Evolutionary conservation across 2,329 filamentous ascomycete species (phyloP).

Genomic region (Claviceps lovelessii): DNA sequence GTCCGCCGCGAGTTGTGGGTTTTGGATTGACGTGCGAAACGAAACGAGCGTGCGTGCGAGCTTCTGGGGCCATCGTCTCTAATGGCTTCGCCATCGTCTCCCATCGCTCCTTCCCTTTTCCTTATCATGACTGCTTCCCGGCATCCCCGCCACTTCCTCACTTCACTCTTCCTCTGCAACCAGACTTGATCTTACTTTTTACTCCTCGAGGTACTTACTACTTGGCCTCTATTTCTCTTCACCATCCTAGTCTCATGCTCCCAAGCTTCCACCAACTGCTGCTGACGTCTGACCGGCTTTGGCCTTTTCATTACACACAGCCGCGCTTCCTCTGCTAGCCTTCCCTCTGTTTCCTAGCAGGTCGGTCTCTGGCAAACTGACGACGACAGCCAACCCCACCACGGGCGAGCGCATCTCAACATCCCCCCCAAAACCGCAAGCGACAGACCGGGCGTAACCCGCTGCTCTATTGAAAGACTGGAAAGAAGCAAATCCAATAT

Average conservation of each 20-base stretch:
- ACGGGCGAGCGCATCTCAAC: neutral
- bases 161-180: neutral
- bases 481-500: too few relatives aligned
- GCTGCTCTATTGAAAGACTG: neutral
- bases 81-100: neutral
- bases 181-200: neutral
- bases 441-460: neutral
- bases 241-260: neutral
- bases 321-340: too few relatives aligned
- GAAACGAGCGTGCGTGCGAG: neutral
- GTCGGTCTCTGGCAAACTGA: neutral
- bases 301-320: neutral
- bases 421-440: neutral
- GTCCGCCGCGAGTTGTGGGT: neutral
- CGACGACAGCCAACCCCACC: neutral
- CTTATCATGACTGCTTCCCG: slow-evolving; percentile 3
- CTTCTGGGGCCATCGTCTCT: neutral
- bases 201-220: neutral
- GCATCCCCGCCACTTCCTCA: neutral
- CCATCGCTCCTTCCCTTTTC: slow-evolving; percentile 1
- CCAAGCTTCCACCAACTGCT: neutral
- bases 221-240: neutral
- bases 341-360: too few relatives aligned
- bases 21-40: neutral
- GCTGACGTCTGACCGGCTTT: neutral